A percentile compares a stretch with the other conserved stretches of the same genome.
Conservation (phyloP, 78 protist genomes). For the Planoprotostelium fungivorum region DNA sequence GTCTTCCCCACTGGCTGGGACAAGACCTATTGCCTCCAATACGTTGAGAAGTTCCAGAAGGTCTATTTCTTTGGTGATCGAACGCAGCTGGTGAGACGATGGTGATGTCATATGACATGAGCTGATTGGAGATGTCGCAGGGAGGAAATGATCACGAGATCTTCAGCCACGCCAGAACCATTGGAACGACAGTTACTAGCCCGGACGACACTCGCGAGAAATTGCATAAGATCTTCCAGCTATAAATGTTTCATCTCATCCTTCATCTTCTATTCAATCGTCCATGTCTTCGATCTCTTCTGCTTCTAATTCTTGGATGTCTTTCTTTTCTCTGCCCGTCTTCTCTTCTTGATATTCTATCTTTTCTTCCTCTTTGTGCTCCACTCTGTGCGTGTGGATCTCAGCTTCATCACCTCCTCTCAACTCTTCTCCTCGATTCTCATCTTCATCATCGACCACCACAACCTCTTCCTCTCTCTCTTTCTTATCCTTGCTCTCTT, state of each 20-base stretch:
- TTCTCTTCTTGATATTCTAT: no score
- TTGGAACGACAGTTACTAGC: background rate
- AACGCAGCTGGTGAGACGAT: slow-evolving; percentile 58
- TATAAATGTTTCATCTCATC: no score
- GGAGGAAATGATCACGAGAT: slow-evolving; percentile 1
- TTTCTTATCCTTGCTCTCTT: background rate
- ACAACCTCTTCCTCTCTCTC: background rate
- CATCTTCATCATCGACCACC: no score
- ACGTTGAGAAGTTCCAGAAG: slow-evolving; percentile 54
- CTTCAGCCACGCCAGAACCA: background rate
- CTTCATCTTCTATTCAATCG: no score
- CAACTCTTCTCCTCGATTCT: no score
- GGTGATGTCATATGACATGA: background rate
- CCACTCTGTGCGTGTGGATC: no score
- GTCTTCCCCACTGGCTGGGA: slow-evolving; percentile 98
- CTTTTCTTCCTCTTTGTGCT: no score
- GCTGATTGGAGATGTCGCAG: background rate
- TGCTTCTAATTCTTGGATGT: no score
- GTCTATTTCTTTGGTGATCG: slow-evolving; percentile 99
- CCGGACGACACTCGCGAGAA: background rate
- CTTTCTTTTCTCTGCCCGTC: no score
- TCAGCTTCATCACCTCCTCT: no score
- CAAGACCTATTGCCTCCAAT: slow-evolving; percentile 94
- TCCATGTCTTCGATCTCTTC: no score
- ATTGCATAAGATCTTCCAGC: background rate